Percentiles rank a stretch among this genome's conserved stretches.
Conservation (phyloP, 257 asterid species). For the Verbena officinalis region DNA sequence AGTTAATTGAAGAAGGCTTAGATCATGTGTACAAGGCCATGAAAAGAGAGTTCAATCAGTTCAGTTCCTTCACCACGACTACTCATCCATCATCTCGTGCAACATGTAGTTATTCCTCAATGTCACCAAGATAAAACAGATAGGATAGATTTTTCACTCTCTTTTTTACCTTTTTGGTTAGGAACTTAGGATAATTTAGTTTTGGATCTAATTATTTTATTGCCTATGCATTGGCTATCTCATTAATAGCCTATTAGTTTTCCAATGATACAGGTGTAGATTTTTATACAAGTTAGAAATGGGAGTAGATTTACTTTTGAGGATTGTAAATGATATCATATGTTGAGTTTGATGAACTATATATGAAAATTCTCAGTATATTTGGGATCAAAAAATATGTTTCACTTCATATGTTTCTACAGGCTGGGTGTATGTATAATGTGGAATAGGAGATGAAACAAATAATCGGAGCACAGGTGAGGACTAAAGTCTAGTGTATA, state of each 20-base stretch:
- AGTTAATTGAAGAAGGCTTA: slow-evolving; percentile 83
- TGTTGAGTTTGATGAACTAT: background rate
- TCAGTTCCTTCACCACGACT: slow-evolving; percentile 66
- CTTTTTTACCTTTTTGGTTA: background rate
- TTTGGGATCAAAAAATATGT: background rate
- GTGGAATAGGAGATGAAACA: no score
- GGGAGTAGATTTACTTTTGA: background rate
- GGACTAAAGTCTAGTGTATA: background rate
- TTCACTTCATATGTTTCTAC: background rate
- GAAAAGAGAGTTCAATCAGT: slow-evolving; percentile 79
- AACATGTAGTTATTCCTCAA: slow-evolving; percentile 79
- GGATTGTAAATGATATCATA: background rate
- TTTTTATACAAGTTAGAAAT: background rate
- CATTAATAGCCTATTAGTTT: background rate
- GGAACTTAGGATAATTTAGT: slow-evolving; percentile 15
- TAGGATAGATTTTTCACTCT: no score
- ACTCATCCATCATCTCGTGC: slow-evolving; percentile 74
- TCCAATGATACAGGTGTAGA: background rate
- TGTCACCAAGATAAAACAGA: slow-evolving; percentile 74
- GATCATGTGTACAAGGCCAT: slow-evolving; percentile 83
- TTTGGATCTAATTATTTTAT: background rate
- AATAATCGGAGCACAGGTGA: background rate
- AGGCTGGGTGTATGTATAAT: no score
- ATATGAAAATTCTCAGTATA: background rate
- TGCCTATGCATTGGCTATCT: background rate